phyloP scores from a whole-genome alignment of 176 grass and related monocot genomes.

The Ampelocalamus luodianensis region DNA sequence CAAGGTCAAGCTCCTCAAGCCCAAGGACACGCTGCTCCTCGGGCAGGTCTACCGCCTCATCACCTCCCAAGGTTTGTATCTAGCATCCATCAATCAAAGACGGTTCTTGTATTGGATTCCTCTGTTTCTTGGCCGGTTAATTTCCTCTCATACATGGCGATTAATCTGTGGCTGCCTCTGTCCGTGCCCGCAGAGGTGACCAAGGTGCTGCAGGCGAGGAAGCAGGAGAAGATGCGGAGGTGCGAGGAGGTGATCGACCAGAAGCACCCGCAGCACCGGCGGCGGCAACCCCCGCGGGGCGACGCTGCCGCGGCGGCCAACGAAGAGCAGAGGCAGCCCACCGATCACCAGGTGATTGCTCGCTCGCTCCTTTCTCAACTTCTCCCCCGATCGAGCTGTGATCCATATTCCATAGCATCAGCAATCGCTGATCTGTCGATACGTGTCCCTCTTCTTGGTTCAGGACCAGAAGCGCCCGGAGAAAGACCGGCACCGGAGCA shows the following conservation, averaged over 20 bases:
- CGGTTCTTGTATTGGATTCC: background rate
- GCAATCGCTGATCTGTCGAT: background rate
- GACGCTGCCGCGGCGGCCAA: background rate
- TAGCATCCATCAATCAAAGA: background rate
- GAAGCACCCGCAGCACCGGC: constrained; percentile 14
- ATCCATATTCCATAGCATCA: background rate
- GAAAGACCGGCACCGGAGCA: constrained; percentile 33
- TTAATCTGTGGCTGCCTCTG: background rate
- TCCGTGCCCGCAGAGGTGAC: constrained; percentile 54
- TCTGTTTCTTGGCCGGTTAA: background rate
- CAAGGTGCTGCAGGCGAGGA: constrained; percentile 60
- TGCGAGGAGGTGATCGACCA: constrained; percentile 10
- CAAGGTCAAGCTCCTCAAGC: constrained; percentile 87
- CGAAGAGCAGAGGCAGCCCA: constrained; percentile 23
- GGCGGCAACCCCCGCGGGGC: background rate
- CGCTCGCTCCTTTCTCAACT: background rate
- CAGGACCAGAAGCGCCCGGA: constrained; percentile 46
- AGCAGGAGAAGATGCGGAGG: constrained; percentile 56
- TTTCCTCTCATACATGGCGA: background rate
- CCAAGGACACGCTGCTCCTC: constrained; percentile 68
- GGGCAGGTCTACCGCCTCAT: constrained; percentile 92
- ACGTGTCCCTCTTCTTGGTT: background rate
- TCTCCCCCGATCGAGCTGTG: background rate
- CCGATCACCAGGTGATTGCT: constrained; percentile 14
- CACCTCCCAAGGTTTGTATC: constrained; percentile 73